Percentiles rank a stretch among this genome's conserved stretches.
Evolutionary conservation across 805 yeast species (phyloP).

Genomic region (Starmerella floricola): DNA sequence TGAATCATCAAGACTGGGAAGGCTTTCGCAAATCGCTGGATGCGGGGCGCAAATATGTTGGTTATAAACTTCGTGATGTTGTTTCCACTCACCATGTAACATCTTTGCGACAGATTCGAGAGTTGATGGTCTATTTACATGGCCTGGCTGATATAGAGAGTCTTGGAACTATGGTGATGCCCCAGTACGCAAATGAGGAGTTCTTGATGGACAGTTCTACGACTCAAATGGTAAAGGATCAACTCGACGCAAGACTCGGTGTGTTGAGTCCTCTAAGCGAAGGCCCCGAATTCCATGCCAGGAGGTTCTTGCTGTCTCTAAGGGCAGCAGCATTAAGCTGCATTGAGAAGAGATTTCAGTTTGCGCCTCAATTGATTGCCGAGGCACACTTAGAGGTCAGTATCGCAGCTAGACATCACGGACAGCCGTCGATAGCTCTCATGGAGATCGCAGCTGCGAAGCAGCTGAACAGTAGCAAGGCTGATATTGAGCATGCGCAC

Average conservation of each 20-base stretch:
- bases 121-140: slow-evolving; percentile 43
- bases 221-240: slow-evolving; percentile 1
- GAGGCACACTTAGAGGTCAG: slow-evolving; percentile 40
- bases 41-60: slow-evolving; percentile 46
- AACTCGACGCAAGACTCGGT: slow-evolving; percentile 8
- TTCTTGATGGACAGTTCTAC: neutral
- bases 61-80: slow-evolving; percentile 42
- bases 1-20: slow-evolving; percentile 29
- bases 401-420: slow-evolving; percentile 33
- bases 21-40: slow-evolving; percentile 35
- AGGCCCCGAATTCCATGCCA: slow-evolving; percentile 47
- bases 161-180: slow-evolving; percentile 25
- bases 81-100: slow-evolving; percentile 30
- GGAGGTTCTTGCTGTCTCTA: slow-evolving; percentile 47
- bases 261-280: slow-evolving; percentile 24
- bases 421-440: slow-evolving; percentile 46
- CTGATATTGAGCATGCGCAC: slow-evolving; percentile 29
- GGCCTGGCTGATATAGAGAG: slow-evolving; percentile 47
- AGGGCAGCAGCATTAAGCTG: slow-evolving; percentile 37
- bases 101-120: slow-evolving; percentile 36
- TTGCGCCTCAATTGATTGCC: slow-evolving; percentile 27
- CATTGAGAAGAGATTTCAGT: slow-evolving; percentile 6
- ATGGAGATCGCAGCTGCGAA: slow-evolving; percentile 19
- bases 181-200: slow-evolving; percentile 5
- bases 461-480: slow-evolving; percentile 7